Evolutionary conservation across 495 filamentous ascomycete genomes (phyloP), one percentile per base, ranked within the genome.

Genomic region (Hypoxylon fuscum): DNA sequence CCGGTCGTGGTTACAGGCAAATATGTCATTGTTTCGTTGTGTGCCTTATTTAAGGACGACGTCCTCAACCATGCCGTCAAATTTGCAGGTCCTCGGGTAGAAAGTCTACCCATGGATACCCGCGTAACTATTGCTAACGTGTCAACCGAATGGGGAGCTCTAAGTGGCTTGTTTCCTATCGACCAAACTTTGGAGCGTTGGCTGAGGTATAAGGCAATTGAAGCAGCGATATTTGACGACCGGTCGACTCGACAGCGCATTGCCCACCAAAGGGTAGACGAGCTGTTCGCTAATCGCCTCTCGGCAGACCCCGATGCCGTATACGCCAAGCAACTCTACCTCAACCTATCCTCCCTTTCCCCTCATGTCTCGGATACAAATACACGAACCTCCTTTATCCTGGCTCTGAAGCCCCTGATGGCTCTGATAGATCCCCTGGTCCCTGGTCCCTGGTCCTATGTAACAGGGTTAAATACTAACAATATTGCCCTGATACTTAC

Each of bases 1-100:
- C 72, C 72, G 1, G 95, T 95, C 3, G 95, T 97, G 1, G n/a
- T n/a, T n/a, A 94, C 92, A 0, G 94, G 92, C 38, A 98, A 98
- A 75, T 94, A 98, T 75, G 89, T 97, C 14, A 98, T 98, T 69
- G 86, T 98, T 14, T 89, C 92, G 0, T 79, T 98, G 1, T 96
- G 93, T 62, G 90, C 89, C 5, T 74, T 97, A 9, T 96, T 98
- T 79, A 90, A 89, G 22, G 91, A 96, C 64, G 91, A 97, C 40
- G 95, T 97, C 0, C 79, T 97, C 6, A 98, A 98, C 74, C 92
- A 97, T 75, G 88, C 88, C 8, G 88, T 98, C 62, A 93, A 98
- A 72, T 97, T 97, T 68, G 87, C 85, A 5, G 94, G 93, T 0
- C 85, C 88, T 0, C 85, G 89, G 62, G 81, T 98, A 79, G 46